A percentile compares a stretch with the other conserved stretches of the same genome.
Conservation (phyloP, 129 eudicot genomes). For the Chrysanthemum lavandulifolium region DNA sequence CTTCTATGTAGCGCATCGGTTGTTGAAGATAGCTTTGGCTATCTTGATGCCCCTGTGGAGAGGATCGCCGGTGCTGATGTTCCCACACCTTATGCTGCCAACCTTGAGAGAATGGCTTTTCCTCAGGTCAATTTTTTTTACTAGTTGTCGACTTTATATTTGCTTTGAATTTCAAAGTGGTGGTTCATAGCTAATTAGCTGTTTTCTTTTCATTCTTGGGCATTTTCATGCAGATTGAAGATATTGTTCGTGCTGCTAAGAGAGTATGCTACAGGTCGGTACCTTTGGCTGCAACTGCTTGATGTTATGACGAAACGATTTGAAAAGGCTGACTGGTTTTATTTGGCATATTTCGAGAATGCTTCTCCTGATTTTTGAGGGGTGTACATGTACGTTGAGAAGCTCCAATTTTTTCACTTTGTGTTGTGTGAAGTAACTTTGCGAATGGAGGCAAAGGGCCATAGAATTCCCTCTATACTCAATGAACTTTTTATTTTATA, state of each 20-base stretch:
- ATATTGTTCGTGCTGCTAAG: slow-evolving; percentile 73
- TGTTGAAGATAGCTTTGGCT: slow-evolving; percentile 58
- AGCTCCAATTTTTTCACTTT: slow-evolving; percentile 11
- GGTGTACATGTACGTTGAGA: slow-evolving; percentile 23
- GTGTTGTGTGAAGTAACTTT: slow-evolving; percentile 24
- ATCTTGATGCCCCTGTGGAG: slow-evolving; percentile 79
- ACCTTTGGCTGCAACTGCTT: slow-evolving; percentile 53
- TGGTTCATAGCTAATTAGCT: neutral
- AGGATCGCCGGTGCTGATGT: slow-evolving; percentile 72
- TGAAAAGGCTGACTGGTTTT: slow-evolving; percentile 19
- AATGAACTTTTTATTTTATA: neutral
- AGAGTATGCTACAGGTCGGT: slow-evolving; percentile 61
- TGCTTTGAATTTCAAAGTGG: too few relatives aligned
- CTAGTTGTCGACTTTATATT: neutral
- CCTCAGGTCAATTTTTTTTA: slow-evolving; percentile 47
- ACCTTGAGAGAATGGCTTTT: slow-evolving; percentile 68
- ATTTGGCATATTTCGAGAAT: slow-evolving; percentile 20
- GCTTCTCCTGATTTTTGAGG: slow-evolving; percentile 28
- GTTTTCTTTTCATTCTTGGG: neutral
- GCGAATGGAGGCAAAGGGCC: slow-evolving; percentile 7
- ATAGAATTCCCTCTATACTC: slow-evolving; percentile 12
- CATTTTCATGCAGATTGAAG: slow-evolving; percentile 44
- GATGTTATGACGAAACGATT: neutral
- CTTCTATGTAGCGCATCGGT: slow-evolving; percentile 46
- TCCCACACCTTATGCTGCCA: slow-evolving; percentile 70